Conservation (phyloP, 169 alveolate species). For the Plasmodium chabaudi region DNA sequence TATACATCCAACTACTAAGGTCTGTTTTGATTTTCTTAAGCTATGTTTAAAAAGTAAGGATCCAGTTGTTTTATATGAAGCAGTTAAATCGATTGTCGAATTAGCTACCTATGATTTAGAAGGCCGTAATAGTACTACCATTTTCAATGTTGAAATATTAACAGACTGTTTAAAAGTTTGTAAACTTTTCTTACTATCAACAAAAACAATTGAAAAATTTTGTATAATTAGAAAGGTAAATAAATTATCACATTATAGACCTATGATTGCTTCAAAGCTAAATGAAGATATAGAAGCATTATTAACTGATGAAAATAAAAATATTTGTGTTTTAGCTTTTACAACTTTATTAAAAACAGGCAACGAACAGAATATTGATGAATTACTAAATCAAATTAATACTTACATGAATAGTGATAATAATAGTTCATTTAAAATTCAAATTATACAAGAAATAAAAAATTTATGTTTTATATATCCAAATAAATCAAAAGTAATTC, state of each 20-base stretch:
- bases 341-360: constrained; percentile 97
- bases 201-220: constrained; percentile 60
- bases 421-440: constrained; percentile 92
- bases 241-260: constrained; percentile 79
- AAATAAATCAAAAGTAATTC: constrained; percentile 91
- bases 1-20: constrained; percentile 63
- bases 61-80: constrained; percentile 32
- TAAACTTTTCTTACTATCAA: constrained; percentile 66
- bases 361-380: constrained; percentile 94
- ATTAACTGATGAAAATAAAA: constrained; percentile 92
- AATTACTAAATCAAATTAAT: constrained; percentile 90
- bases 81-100: constrained; percentile 29
- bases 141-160: constrained; percentile 62
- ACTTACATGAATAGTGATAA: constrained; percentile 77
- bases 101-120: constrained; percentile 18
- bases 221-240: constrained; percentile 78
- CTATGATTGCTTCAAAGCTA: constrained; percentile 70
- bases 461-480: constrained; percentile 94
- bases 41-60: constrained; percentile 56
- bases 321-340: constrained; percentile 95
- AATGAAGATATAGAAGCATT: constrained; percentile 92
- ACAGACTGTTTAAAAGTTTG: constrained; percentile 61
- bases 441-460: constrained; percentile 93
- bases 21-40: constrained; percentile 54
- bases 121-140: constrained; percentile 48